Evolutionary conservation across 73 alveolate species (phyloP).

Genomic region (Paramecium biaurelia): DNA sequence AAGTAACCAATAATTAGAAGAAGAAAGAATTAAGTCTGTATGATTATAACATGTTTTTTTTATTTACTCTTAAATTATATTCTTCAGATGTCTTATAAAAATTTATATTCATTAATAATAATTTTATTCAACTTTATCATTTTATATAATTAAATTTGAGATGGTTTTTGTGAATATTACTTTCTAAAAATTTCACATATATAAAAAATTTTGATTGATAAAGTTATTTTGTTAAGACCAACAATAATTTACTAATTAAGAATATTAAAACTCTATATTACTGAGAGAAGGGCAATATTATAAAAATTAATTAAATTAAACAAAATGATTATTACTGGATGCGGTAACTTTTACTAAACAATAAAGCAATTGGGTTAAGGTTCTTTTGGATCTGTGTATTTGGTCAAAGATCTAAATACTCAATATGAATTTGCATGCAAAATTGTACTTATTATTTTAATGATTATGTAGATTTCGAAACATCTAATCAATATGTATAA

Average conservation of each 20-base stretch:
- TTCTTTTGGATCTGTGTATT: background rate
- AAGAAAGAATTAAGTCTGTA: background rate
- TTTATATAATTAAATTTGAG: background rate
- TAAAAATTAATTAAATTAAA: background rate
- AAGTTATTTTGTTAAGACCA: too few species aligned
- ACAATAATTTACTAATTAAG: background rate
- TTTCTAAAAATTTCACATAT: background rate
- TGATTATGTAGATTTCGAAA: background rate
- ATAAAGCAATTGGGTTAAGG: background rate
- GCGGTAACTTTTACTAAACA: constrained; percentile 8
- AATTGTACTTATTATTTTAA: background rate
- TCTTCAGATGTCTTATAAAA: background rate
- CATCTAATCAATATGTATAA: background rate
- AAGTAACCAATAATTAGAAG: background rate
- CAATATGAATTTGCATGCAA: background rate
- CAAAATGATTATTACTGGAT: background rate
- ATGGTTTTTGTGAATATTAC: background rate
- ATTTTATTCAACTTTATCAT: background rate
- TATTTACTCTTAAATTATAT: background rate
- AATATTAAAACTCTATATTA: background rate
- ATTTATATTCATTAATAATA: background rate
- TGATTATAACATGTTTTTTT: background rate
- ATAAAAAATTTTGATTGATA: background rate
- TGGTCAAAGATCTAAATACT: background rate
- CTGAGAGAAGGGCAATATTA: background rate